These are phyloP conservation scores for Mitragyna speciosa DNA, from an alignment of 257 asterid genomes.

Conservation along the genomic window DNA sequence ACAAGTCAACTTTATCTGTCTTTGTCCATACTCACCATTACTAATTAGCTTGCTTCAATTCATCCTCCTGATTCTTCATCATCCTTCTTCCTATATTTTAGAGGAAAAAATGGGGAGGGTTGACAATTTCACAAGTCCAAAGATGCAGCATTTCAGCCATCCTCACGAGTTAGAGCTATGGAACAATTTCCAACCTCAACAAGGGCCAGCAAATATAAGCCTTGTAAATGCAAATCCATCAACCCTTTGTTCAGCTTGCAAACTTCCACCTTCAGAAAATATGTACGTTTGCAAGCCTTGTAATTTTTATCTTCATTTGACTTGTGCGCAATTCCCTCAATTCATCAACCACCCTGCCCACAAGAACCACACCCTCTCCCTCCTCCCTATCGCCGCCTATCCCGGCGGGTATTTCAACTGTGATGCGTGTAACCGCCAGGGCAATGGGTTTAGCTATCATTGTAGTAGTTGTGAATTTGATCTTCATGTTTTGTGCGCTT, in stretches of 20 bases:
- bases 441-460: constrained; percentile 61
- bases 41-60: background rate
- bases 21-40: background rate
- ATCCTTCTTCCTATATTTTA: background rate
- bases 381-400: constrained; percentile 42
- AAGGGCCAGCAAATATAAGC: too few species aligned
- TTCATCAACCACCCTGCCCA: constrained; percentile 62
- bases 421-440: constrained; percentile 53
- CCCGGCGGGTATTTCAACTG: constrained; percentile 55
- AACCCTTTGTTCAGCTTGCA: constrained; percentile 52
- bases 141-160: constrained; percentile 44
- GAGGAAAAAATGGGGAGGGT: constrained; percentile 39
- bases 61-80: background rate
- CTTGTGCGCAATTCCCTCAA: constrained; percentile 45
- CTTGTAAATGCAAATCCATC: background rate
- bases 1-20: background rate
- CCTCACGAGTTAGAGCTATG: constrained; percentile 44
- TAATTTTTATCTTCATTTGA: constrained; percentile 51
- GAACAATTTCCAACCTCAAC: constrained; percentile 12
- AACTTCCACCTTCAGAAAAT: constrained; percentile 37
- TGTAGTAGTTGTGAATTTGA: constrained; percentile 53
- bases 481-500: constrained; percentile 59
- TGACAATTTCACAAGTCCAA: constrained; percentile 13
- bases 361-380: constrained; percentile 46
- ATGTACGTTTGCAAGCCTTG: constrained; percentile 62